Evolutionary conservation across 2,329 filamentous ascomycete species (phyloP), one percentile per base, ranked within the genome.

Genomic region (Neofusicoccum sp.): DNA sequence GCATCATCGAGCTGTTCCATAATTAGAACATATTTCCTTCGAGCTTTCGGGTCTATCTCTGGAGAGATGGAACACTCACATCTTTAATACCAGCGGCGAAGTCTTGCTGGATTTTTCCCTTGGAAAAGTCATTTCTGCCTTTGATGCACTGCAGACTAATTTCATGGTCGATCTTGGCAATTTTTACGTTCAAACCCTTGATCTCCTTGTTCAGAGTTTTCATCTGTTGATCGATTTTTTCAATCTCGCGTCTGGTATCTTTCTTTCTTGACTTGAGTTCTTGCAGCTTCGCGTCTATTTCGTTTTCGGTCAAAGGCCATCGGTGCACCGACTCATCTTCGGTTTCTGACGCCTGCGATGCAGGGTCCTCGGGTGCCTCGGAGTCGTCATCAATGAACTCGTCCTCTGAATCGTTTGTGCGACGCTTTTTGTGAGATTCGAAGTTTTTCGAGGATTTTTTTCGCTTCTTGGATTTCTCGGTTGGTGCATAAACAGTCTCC

Each of bases 1-100:
- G 87, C 85, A 66, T 85, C 79, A 64, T 89, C 85, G 0, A 88
- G 77, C 65, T 88, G 22, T 22, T 22, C 22, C 22, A 22, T 22
- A 22, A 22, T 22, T 22, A 22, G 22, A 22, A 22, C 22, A 22
- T 22, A 22, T 22, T 22, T 22, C 22, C 22, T 22, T 22, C 22
- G 22, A 22, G 22, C 22, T 22, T 22, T 22, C 22, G 22, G 22
- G 22, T 22, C 2, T 22, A 22, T 22, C 2, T 2, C 22, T 22
- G 22, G 22, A 22, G 22, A 22, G 22, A 22, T 22, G 22, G 22
- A 22, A 22, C 2, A 22, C 22, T 22, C 22, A 22, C 22, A 22
- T 22, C 85, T 65, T 80, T 82, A 58, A 89, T 83, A 0, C 86
- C 86, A 49, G 79, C 76, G 1, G 84, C 85, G 69, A 87, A 89